These are phyloP conservation scores for Coccomyxa sp. DNA, from an alignment of 139 green algal genomes.

Conservation along the genomic window DNA sequence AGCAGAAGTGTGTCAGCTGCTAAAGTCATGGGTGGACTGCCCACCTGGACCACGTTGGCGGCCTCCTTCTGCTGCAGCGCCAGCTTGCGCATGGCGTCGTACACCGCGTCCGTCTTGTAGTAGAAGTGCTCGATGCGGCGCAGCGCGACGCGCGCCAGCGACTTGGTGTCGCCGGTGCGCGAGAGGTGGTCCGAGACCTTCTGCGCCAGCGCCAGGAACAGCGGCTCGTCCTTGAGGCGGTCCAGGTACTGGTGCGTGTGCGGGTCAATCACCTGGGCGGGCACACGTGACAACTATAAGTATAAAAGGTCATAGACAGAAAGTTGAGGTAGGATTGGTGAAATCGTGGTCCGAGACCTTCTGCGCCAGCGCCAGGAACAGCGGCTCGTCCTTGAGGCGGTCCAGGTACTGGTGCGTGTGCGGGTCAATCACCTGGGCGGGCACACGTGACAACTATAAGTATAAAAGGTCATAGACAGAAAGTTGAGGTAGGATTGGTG, in stretches of 20 bases:
- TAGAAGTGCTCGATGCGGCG: constrained; percentile 95
- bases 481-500: background rate
- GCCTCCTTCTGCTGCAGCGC: constrained; percentile 54
- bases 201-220: constrained; percentile 84
- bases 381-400: constrained; percentile 88
- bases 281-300: background rate
- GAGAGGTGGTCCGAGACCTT: constrained; percentile 47
- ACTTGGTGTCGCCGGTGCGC: constrained; percentile 16
- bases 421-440: constrained; percentile 86
- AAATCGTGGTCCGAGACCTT: constrained; percentile 44
- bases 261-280: constrained; percentile 86
- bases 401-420: constrained; percentile 97
- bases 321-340: background rate
- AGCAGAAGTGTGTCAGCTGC: too few species aligned
- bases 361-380: constrained; percentile 84
- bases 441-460: background rate
- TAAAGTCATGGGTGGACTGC: too few species aligned
- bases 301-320: too few species aligned
- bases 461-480: too few species aligned
- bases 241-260: constrained; percentile 97
- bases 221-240: constrained; percentile 88
- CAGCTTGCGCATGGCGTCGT: constrained; percentile 78
- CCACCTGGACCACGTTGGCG: constrained; percentile 2
- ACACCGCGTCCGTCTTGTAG: constrained; percentile 89
- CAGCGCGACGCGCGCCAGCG: constrained; percentile 59